Base-by-base conservation (phyloP, 371 early-diverging fungal genomes). In the Cokeromyces recurvatus region DNA sequence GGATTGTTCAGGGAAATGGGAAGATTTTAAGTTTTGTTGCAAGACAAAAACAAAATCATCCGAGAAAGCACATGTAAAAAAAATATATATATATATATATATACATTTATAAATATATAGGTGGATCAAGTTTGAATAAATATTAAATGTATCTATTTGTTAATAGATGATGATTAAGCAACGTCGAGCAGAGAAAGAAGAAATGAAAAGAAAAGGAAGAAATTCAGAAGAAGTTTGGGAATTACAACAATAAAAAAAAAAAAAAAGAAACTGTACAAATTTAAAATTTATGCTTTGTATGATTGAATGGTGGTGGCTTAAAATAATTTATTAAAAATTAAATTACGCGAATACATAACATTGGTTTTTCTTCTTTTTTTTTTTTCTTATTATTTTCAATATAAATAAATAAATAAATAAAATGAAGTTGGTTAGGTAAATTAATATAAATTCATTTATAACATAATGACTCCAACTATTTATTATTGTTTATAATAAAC, bases 181-280 rank as follows among this genome's bases (percentile, higher is more conserved):
- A 15, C 48, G 58, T 20, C 48, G 57, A 34, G 29, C 52, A 34
- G 50, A 47, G 29, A 66, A 61, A 22, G 61, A 64, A 38, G 44
- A 31, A 37, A 10, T 32, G 19, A 68, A 57, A 44, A 56, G 37
- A 35, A 38, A 39, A 8, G 38, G 48, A 20, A 49, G 59, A 14
- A 72, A 49, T 22, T 72, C 72, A 10, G 72, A 72, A 34, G 68
- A 68, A 38, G 57, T 72, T 16, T 72, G 72, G 72, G 66, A 69
- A 48, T n/a, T n/a, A n/a, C n/a, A n/a, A n/a, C n/a, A n/a, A n/a
- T n/a, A n/a, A n/a, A n/a, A n/a, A n/a, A n/a, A n/a, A n/a, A n/a
- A n/a, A n/a, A n/a, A n/a, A n/a, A n/a, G n/a, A n/a, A n/a, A n/a
- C n/a, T n/a, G n/a, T n/a, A n/a, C n/a, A n/a, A n/a, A n/a, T n/a